A percentile compares a stretch with the other conserved stretches of the same genome.
Conservation (phyloP, 345 rosid genomes). For the Laguncularia racemosa region DNA sequence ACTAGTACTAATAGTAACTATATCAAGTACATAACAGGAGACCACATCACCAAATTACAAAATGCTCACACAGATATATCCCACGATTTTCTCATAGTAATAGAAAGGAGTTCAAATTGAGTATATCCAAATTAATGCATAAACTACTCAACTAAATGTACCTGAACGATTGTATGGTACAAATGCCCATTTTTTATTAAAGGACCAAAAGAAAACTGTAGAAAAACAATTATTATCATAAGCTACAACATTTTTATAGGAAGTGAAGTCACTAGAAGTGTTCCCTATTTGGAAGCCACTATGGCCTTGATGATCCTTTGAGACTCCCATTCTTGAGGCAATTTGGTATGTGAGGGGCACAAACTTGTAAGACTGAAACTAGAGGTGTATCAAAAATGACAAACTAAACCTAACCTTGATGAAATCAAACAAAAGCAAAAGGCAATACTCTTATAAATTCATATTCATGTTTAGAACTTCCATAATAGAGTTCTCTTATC, state of each 20-base stretch:
- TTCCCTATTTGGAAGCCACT: constrained; percentile 68
- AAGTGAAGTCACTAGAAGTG: constrained; percentile 2
- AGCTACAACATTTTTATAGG: constrained; percentile 15
- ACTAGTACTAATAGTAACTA: neutral
- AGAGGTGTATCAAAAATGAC: constrained; percentile 10
- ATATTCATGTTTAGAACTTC: no score
- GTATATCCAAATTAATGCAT: no score
- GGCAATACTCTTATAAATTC: no score
- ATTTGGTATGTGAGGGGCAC: constrained; percentile 88
- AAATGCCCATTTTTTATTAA: constrained; percentile 93
- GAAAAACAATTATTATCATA: constrained; percentile 14
- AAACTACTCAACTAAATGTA: constrained; percentile 19
- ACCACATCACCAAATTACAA: no score
- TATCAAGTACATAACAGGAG: no score
- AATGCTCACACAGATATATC: no score
- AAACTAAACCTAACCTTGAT: neutral
- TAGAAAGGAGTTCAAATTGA: no score
- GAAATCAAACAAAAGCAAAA: no score
- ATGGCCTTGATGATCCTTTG: constrained; percentile 64
- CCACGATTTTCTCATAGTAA: no score
- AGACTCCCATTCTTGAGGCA: constrained; percentile 92
- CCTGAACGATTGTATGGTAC: constrained; percentile 92
- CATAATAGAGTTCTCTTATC: no score
- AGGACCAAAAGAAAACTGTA: constrained; percentile 85
- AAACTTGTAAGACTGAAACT: constrained; percentile 95